Percentiles rank a stretch among this genome's conserved stretches.
Evolutionary conservation across 2,329 filamentous ascomycete species (phyloP).

Genomic region (Thielaviopsis musarum): DNA sequence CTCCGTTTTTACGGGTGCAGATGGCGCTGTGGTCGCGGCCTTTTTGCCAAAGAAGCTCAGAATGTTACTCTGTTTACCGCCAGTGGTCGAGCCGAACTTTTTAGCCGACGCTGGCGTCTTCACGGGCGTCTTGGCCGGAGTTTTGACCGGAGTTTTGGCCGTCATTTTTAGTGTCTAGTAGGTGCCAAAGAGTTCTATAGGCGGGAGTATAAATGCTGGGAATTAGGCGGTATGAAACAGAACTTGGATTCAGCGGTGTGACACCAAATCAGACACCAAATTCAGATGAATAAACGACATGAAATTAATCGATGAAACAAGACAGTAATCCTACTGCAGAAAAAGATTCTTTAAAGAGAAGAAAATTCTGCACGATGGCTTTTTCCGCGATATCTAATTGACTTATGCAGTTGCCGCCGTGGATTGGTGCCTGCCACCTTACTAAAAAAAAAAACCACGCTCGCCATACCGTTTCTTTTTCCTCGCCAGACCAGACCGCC

Average conservation of each 20-base stretch:
- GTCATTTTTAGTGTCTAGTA: too few relatives aligned
- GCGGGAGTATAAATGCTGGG: neutral
- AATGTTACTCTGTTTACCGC: slow-evolving; percentile 26
- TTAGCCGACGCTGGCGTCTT: slow-evolving; percentile 21
- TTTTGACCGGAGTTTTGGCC: slow-evolving; percentile 1
- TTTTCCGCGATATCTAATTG: too few relatives aligned
- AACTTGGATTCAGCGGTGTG: neutral
- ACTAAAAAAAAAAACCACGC: neutral
- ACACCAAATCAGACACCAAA: neutral
- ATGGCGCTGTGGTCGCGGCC: slow-evolving; percentile 15
- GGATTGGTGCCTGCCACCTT: neutral
- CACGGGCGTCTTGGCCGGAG: slow-evolving; percentile 14
- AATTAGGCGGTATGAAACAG: neutral
- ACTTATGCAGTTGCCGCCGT: neutral
- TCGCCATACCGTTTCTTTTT: neutral
- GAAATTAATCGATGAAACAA: neutral
- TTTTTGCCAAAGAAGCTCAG: slow-evolving; percentile 27
- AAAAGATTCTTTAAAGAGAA: neutral
- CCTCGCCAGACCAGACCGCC: neutral
- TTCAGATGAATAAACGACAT: neutral
- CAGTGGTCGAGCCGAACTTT: slow-evolving; percentile 14
- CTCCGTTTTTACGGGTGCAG: slow-evolving; percentile 20
- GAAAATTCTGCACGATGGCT: neutral
- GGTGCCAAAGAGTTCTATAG: neutral
- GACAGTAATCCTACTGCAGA: neutral